Conservation (phyloP, 228 moss, liverwort and hornwort genomes). For the Sphagnum magellanicum region DNA sequence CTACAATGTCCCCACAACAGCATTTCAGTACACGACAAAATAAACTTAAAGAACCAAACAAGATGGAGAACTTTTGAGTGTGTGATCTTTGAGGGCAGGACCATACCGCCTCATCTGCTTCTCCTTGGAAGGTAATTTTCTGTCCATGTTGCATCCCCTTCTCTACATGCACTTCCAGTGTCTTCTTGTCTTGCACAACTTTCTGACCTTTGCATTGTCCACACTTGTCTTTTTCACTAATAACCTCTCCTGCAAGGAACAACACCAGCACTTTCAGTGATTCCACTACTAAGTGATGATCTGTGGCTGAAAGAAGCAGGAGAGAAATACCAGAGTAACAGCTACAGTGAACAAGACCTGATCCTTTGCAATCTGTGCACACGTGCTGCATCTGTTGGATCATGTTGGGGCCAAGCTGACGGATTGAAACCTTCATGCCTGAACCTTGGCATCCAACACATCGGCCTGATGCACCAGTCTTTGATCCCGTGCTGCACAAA, state of each 20-base stretch:
- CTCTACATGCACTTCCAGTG: slow-evolving; percentile 39
- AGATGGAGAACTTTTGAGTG: no score
- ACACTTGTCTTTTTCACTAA: slow-evolving; percentile 37
- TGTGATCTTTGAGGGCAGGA: neutral
- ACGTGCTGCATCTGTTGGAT: slow-evolving; percentile 53
- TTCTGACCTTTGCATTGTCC: slow-evolving; percentile 41
- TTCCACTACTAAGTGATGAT: no score
- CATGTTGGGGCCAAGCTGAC: slow-evolving; percentile 44
- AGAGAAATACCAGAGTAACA: no score
- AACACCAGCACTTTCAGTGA: neutral
- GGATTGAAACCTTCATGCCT: slow-evolving; percentile 48
- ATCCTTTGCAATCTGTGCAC: slow-evolving; percentile 35
- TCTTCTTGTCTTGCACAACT: slow-evolving; percentile 37
- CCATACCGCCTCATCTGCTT: slow-evolving; percentile 44
- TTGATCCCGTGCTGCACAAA: slow-evolving; percentile 37
- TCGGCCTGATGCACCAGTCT: slow-evolving; percentile 30
- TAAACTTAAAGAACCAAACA: no score
- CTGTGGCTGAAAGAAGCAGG: no score
- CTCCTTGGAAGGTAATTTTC: slow-evolving; percentile 23
- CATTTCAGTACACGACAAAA: no score
- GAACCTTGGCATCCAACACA: slow-evolving; percentile 40
- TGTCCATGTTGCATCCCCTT: slow-evolving; percentile 38
- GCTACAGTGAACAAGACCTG: slow-evolving; percentile 9
- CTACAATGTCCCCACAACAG: no score
- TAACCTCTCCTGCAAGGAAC: slow-evolving; percentile 11